Percentiles rank a stretch among this genome's conserved stretches.
phyloP scores from a whole-genome alignment of 495 filamentous ascomycete species.

The Amphirosellinia nigrospora region DNA sequence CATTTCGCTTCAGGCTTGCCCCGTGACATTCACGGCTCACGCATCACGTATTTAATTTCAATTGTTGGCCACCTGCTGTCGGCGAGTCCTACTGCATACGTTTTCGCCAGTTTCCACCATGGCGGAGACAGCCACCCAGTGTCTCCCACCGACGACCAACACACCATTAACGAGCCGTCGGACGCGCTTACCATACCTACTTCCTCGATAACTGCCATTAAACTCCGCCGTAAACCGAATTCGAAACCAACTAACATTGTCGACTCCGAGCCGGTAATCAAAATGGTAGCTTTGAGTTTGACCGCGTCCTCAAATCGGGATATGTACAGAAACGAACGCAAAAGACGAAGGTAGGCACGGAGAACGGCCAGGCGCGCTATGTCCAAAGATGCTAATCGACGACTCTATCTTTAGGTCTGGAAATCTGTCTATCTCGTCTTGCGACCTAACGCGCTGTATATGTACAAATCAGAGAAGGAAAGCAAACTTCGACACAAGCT shows the following conservation, averaged over 20 bases:
- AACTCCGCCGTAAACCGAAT: slow-evolving; percentile 48
- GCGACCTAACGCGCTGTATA: slow-evolving; percentile 89
- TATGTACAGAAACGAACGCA: slow-evolving; percentile 84
- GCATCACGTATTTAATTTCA: not conserved
- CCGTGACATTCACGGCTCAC: slow-evolving; percentile 11
- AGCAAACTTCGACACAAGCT: slow-evolving; percentile 88
- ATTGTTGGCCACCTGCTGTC: not conserved
- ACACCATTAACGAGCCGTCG: slow-evolving; percentile 30
- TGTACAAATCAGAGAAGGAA: slow-evolving; percentile 91
- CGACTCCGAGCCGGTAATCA: slow-evolving; percentile 69
- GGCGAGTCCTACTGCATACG: not conserved
- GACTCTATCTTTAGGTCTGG: slow-evolving; percentile 66
- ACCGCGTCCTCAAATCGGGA: slow-evolving; percentile 88
- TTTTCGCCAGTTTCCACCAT: slow-evolving; percentile 24
- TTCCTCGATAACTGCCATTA: slow-evolving; percentile 34
- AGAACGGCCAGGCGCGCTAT: not conserved
- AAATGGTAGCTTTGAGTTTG: slow-evolving; percentile 94
- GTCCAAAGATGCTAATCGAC: slow-evolving; percentile 42
- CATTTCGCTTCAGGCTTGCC: slow-evolving; percentile 3
- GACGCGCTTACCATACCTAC: slow-evolving; percentile 30
- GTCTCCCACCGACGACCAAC: slow-evolving; percentile 26
- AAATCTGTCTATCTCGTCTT: slow-evolving; percentile 89
- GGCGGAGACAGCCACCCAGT: slow-evolving; percentile 35
- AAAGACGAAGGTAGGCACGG: slow-evolving; percentile 85
- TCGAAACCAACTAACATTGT: slow-evolving; percentile 63